These are phyloP conservation scores for Phytophthora macrochlamydospora DNA, from an alignment of 352 stramenopile genomes.

Conservation along the genomic window DNA sequence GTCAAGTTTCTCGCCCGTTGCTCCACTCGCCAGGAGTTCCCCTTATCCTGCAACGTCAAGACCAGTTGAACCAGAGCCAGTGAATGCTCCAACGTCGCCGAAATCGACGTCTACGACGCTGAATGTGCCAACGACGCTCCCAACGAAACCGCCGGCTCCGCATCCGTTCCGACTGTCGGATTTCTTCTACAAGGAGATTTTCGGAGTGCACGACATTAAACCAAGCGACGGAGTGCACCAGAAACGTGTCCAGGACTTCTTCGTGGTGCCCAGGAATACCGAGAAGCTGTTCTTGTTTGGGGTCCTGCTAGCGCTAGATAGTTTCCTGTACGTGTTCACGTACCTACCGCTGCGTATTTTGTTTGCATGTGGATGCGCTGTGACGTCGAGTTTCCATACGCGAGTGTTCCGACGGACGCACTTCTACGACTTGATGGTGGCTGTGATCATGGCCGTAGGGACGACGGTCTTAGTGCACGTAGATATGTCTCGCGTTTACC, in stretches of 20 bases:
- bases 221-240: conserved; percentile 73
- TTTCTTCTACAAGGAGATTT: conserved; percentile 88
- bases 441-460: conserved; percentile 80
- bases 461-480: conserved; percentile 83
- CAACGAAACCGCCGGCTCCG: conserved; percentile 30
- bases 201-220: conserved; percentile 85
- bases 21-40: conserved; percentile 26
- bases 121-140: neutral
- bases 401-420: conserved; percentile 85
- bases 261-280: conserved; percentile 72
- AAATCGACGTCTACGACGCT: conserved; percentile 1
- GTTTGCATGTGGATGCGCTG: conserved; percentile 70
- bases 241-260: conserved; percentile 84
- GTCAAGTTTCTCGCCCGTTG: conserved; percentile 29
- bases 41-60: conserved; percentile 26
- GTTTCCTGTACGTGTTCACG: conserved; percentile 97
- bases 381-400: conserved; percentile 78
- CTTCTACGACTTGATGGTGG: conserved; percentile 93
- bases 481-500: conserved; percentile 98
- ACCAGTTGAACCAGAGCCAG: conserved; percentile 12
- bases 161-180: conserved; percentile 69
- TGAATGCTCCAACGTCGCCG: conserved; percentile 5
- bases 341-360: conserved; percentile 95
- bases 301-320: conserved; percentile 95
- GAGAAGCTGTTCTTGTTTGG: conserved; percentile 93